phyloP scores from a whole-genome alignment of 1,284 basidiomycete genomes.

The Fistulinella cinereoalba region DNA sequence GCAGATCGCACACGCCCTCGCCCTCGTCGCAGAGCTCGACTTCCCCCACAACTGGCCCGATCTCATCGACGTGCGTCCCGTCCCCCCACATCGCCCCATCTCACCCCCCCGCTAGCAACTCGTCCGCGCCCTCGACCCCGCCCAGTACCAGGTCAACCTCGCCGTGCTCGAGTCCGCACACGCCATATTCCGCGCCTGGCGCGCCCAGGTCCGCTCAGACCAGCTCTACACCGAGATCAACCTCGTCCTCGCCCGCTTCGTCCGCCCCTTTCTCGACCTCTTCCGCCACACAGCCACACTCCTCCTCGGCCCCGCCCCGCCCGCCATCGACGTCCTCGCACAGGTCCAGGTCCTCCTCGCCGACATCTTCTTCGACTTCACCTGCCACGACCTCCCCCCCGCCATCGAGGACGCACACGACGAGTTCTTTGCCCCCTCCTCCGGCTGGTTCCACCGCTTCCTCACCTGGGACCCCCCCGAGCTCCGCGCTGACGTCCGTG shows the following conservation, averaged over 20 bases:
- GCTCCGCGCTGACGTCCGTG: slow-evolving; percentile 68
- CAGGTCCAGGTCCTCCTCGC: slow-evolving; percentile 77
- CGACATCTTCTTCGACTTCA: slow-evolving; percentile 92
- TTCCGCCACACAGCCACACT: slow-evolving; percentile 66
- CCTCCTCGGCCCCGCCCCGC: slow-evolving; percentile 45
- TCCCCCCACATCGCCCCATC: slow-evolving; percentile 10
- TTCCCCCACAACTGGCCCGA: slow-evolving; percentile 85
- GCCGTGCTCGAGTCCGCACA: slow-evolving; percentile 93
- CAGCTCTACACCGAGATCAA: slow-evolving; percentile 91
- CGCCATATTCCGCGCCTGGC: slow-evolving; percentile 93
- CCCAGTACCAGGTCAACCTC: slow-evolving; percentile 84
- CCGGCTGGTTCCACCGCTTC: slow-evolving; percentile 77
- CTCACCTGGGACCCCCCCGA: slow-evolving; percentile 75
- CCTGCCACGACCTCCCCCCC: slow-evolving; percentile 93
- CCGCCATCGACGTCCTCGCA: slow-evolving; percentile 53
- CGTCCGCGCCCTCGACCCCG: slow-evolving; percentile 70
- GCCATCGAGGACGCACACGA: slow-evolving; percentile 88
- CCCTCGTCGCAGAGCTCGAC: slow-evolving; percentile 83
- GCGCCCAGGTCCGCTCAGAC: slow-evolving; percentile 87
- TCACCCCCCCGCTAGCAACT: slow-evolving; percentile 62
- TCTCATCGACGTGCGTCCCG: slow-evolving; percentile 73
- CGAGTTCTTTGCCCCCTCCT: slow-evolving; percentile 71
- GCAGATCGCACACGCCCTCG: slow-evolving; percentile 87
- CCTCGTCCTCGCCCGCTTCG: slow-evolving; percentile 83
- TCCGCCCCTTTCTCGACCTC: slow-evolving; percentile 79